Conservation (phyloP, 1,139 yeast species). For the Scheffersomyces cryptocercus region DNA sequence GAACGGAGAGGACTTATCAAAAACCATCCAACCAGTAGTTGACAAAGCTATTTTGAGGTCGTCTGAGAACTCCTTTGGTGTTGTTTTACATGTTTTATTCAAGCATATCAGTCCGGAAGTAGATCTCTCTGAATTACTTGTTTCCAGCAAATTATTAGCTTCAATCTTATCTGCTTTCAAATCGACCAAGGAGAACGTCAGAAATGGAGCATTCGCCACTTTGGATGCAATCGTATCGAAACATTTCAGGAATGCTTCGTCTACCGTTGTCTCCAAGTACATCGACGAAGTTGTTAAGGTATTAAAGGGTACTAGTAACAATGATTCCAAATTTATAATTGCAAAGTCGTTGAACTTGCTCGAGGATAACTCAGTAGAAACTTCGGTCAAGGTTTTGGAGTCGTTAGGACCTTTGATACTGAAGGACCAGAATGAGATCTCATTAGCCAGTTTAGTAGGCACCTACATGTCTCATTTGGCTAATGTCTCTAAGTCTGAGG, state of each 20-base stretch:
- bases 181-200: slow-evolving; percentile 67
- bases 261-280: slow-evolving; percentile 19
- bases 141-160: slow-evolving; percentile 51
- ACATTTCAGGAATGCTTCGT: slow-evolving; percentile 15
- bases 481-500: slow-evolving; percentile 3
- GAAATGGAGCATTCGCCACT: slow-evolving; percentile 52
- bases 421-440: slow-evolving; percentile 76
- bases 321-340: slow-evolving; percentile 59
- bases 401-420: slow-evolving; percentile 52
- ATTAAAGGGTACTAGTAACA: slow-evolving; percentile 60
- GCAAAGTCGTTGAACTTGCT: slow-evolving; percentile 15
- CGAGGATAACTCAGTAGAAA: slow-evolving; percentile 5
- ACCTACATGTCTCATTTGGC: slow-evolving; percentile 47
- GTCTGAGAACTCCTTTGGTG: slow-evolving; percentile 67
- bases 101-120: slow-evolving; percentile 25
- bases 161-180: slow-evolving; percentile 68
- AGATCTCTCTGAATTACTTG: slow-evolving; percentile 25
- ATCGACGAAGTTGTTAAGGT: slow-evolving; percentile 58
- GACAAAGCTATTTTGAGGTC: slow-evolving; percentile 82
- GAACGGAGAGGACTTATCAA: slow-evolving; percentile 40
- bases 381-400: slow-evolving; percentile 34
- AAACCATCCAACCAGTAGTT: slow-evolving; percentile 55
- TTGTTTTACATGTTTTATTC: slow-evolving; percentile 53
- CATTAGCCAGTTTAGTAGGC: slow-evolving; percentile 53
- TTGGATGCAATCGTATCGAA: slow-evolving; percentile 28